These are phyloP conservation scores for Botryotinia globosa DNA, from an alignment of 2,329 filamentous ascomycete genomes.

Conservation along the genomic window DNA sequence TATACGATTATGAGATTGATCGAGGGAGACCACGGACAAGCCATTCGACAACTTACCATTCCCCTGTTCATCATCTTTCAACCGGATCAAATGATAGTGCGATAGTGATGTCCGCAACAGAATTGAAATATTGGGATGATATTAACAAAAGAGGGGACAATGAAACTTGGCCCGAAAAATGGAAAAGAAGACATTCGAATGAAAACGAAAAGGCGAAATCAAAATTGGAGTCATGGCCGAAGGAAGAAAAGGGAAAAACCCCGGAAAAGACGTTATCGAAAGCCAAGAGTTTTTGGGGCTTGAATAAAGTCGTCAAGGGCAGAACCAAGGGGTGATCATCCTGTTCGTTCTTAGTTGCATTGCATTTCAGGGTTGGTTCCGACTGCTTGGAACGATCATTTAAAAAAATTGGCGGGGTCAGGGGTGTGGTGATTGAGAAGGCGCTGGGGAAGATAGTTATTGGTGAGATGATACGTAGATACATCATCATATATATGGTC, in stretches of 20 bases:
- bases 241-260: conserved; percentile 16
- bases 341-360: neutral
- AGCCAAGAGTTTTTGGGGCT: conserved; percentile 19
- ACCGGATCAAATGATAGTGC: conserved; percentile 20
- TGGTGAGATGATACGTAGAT: neutral
- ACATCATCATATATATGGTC: neutral
- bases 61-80: conserved; percentile 6
- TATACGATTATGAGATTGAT: neutral
- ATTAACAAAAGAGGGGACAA: neutral
- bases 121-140: conserved; percentile 6
- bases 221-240: conserved; percentile 3
- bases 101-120: conserved; percentile 16
- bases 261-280: conserved; percentile 18
- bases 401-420: neutral
- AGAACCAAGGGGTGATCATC: conserved; percentile 4
- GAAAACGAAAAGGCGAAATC: neutral
- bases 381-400: conserved; percentile 17
- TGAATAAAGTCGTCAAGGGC: conserved; percentile 15
- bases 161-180: conserved; percentile 1
- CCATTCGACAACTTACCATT: conserved; percentile 10
- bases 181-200: neutral
- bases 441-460: neutral
- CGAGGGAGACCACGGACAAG: conserved; percentile 10
- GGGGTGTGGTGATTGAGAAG: neutral
- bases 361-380: conserved; percentile 16